Evolutionary conservation across 495 filamentous ascomycete genomes (phyloP), one percentile per base, ranked within the genome.

Genomic region (Cryomyces minteri): DNA sequence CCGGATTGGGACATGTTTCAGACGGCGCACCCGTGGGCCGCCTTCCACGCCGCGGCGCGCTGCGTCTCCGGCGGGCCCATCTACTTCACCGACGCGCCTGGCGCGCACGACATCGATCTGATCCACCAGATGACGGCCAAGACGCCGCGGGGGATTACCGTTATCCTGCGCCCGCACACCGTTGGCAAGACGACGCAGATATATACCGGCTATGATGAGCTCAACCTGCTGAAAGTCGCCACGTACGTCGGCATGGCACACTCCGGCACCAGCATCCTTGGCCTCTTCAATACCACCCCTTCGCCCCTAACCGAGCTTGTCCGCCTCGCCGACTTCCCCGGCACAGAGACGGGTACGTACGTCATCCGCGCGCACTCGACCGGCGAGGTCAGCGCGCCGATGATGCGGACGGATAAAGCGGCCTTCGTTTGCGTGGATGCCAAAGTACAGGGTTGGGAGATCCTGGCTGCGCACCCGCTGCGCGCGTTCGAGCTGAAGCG

Each of bases 1-100:
- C 87, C 87, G 0, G 90, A 98, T 61, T 98, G 90, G 90, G 90
- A 96, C 61, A 96, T 98, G 90, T 98, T 98, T 60, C 90, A 98
- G 57, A 94, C 90, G 1, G 66, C 66, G 29, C 83, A 88, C 54
- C 65, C 71, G 2, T 90, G 82, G 52, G 78, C 78, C 1, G 70
- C 69, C 0, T 90, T 88, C 61, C 90, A 98, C 44, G 90, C 82
- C 31, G 86, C 90, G 8, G 87, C 85, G 8, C 71, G 90, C 11
- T 94, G 84, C 59, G 73, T 98, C 7, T 84, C 78, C 43, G 90
- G 90, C 1, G 90, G 90, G 2, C 90, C 88, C 0, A 77, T 98
- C 36, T 94, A 88, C 48, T 83, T 98, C 54, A 96, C 90, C 4
- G 90, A 98, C 54, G 71, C 74, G 8, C 88, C 88, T 0, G 85